Conservation (phyloP, 495 filamentous ascomycete genomes). For the Aspergillus leporis region DNA sequence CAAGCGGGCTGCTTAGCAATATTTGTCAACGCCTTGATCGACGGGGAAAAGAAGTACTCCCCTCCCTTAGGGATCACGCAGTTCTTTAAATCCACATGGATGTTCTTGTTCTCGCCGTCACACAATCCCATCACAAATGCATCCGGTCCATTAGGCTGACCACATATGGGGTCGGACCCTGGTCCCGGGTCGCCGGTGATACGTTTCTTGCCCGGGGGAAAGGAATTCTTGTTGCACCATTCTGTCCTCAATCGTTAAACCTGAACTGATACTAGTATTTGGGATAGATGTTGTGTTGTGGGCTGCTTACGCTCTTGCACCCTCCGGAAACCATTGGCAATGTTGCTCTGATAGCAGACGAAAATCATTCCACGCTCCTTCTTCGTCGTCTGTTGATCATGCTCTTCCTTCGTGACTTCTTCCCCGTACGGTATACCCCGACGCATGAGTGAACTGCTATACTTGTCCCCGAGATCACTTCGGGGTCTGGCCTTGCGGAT, state of each 20-base stretch:
- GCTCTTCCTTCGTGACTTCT: slow-evolving; percentile 15
- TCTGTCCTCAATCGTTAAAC: background rate
- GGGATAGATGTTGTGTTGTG: background rate
- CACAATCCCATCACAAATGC: slow-evolving; percentile 5
- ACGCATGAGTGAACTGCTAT: slow-evolving; percentile 26
- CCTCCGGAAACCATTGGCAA: slow-evolving; percentile 37
- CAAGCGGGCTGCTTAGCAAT: background rate
- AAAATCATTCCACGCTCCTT: slow-evolving; percentile 44
- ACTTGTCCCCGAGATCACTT: slow-evolving; percentile 17
- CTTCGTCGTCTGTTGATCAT: slow-evolving; percentile 5
- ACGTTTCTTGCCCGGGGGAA: slow-evolving; percentile 1
- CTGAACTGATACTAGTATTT: background rate
- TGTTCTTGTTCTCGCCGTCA: slow-evolving; percentile 3
- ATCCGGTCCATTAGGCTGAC: slow-evolving; percentile 8
- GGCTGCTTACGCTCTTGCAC: slow-evolving; percentile 11
- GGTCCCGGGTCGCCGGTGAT: slow-evolving; percentile 9
- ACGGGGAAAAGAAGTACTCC: slow-evolving; percentile 29
- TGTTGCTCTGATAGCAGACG: slow-evolving; percentile 42
- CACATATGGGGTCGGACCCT: slow-evolving; percentile 6
- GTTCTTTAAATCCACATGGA: slow-evolving; percentile 9
- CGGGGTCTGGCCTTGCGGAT: slow-evolving; percentile 37
- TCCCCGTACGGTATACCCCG: slow-evolving; percentile 33
- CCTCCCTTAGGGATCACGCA: slow-evolving; percentile 29
- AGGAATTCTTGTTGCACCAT: slow-evolving; percentile 9
- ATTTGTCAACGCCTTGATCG: slow-evolving; percentile 17